Base-by-base conservation (phyloP, 106 monocot species). In the Alisma plantagoaquatica region DNA sequence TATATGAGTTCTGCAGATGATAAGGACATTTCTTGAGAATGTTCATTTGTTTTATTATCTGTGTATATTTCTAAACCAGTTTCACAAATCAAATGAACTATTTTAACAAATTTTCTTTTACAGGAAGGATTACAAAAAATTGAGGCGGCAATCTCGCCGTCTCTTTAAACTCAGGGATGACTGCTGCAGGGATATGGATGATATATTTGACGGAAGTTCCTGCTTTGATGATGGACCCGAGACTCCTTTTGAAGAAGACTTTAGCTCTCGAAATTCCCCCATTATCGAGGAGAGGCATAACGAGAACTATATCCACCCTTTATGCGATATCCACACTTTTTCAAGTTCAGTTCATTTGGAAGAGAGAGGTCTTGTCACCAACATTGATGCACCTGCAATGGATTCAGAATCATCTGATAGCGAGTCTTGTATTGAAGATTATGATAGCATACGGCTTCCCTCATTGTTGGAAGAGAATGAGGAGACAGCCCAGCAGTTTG, bases 351-450 rank as follows among this genome's bases (percentile, higher is more conserved):
- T 2, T 16, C 11, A 29, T 14, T 6, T 4, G 7, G 52, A 53
- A 53, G 52, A 53, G 28, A 53, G 5, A 30, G 31, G 52, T 53
- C 29, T 27, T 30, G n/a, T 53, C 24, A 50, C 24, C 20, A 14
- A 24, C 5, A 15, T 24, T 21, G 49, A 20, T 53, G 16, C 20
- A 29, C 53, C 60, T 48, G 10, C 60, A 25, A 29, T 22, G 8
- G 73, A 73, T 16, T 51, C 79, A 20, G 80, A 80, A 50, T 77
- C 80, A 1, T 81, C 86, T 7, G 66, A 70, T 52, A 63, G 76
- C 35, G 86, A 80, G 59, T 86, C 74, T 20, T 74, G 80, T 28
- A 73, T 70, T 25, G 71, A 82, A 43, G n/a, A n/a, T n/a, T 28
- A 46, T 21, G 82, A 68, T 43, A 59, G 43, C 54, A 64, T 59